These are phyloP conservation scores for Lycium ferocissimum DNA, from an alignment of 257 asterid species.

Conservation along the genomic window DNA sequence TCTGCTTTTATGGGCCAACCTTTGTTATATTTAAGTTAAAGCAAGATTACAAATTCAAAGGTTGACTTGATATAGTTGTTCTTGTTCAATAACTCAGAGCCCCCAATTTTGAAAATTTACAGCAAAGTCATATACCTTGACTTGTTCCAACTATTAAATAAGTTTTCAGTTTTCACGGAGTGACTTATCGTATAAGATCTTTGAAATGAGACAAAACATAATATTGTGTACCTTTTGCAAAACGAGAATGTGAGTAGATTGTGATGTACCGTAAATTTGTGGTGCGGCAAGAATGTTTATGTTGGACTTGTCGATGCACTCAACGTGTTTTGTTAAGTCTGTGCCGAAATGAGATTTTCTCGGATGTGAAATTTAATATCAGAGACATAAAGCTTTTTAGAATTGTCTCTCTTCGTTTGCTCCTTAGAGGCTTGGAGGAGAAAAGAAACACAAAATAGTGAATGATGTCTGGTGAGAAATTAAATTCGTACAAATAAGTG, in stretches of 20 bases:
- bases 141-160: background rate
- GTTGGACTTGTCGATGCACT: background rate
- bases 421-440: background rate
- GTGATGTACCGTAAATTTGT: background rate
- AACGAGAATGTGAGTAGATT: background rate
- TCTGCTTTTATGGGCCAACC: background rate
- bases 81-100: background rate
- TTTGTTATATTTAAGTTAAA: background rate
- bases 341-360: background rate
- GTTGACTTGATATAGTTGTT: background rate
- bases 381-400: background rate
- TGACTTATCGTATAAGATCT: background rate
- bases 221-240: background rate
- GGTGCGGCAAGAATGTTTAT: background rate
- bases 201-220: background rate
- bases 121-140: background rate
- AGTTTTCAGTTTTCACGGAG: background rate
- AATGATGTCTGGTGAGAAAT: background rate
- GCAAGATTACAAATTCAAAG: background rate
- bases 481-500: background rate
- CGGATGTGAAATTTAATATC: background rate
- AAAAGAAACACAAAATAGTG: background rate
- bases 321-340: background rate
- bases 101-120: background rate
- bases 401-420: background rate